Evolutionary conservation across 1,284 basidiomycete genomes (phyloP).

Genomic region (Mycena sp.): DNA sequence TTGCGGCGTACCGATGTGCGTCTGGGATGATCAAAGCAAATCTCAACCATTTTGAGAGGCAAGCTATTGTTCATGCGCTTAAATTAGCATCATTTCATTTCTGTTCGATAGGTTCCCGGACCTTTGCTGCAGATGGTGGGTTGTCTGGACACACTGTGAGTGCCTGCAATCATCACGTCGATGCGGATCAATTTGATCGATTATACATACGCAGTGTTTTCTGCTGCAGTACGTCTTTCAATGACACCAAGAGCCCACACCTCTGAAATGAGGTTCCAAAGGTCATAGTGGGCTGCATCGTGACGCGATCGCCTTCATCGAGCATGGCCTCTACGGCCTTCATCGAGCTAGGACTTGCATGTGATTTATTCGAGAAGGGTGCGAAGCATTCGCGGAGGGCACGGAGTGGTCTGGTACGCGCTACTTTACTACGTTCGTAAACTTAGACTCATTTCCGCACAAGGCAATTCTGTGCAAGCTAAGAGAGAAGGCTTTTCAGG

Average conservation of each 20-base stretch:
- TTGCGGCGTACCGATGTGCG: conserved; percentile 69
- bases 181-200: background rate
- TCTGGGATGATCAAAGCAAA: conserved; percentile 64
- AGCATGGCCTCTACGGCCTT: conserved; percentile 66
- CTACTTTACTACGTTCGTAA: background rate
- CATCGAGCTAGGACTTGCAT: conserved; percentile 62
- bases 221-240: conserved; percentile 56
- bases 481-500: conserved; percentile 59
- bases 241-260: background rate
- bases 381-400: conserved; percentile 57
- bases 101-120: conserved; percentile 53
- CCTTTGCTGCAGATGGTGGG: conserved; percentile 62
- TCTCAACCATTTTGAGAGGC: conserved; percentile 55
- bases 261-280: conserved; percentile 2
- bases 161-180: conserved; percentile 2
- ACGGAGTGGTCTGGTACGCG: conserved; percentile 57
- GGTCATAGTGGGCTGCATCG: conserved; percentile 67
- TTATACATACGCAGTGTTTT: conserved; percentile 50
- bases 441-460: background rate
- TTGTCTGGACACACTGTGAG: conserved; percentile 61
- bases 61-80: background rate
- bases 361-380: conserved; percentile 63
- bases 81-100: background rate
- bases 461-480: conserved; percentile 59
- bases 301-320: conserved; percentile 63